Evolutionary conservation across 495 filamentous ascomycete species (phyloP).

Genomic region (Neurospora sp.): DNA sequence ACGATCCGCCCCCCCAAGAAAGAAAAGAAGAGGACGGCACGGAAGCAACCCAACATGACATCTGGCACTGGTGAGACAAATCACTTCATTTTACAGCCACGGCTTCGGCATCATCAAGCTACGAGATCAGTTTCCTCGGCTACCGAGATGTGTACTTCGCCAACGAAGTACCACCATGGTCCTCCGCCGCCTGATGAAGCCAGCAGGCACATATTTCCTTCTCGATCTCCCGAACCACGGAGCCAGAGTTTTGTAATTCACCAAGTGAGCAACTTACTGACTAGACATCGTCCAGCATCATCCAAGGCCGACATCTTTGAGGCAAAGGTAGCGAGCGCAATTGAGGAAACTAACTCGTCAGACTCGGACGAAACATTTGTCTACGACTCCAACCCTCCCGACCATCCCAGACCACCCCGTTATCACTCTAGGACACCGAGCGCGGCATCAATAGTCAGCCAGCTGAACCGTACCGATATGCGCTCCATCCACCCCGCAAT

Average conservation of each 20-base stretch:
- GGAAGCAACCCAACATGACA: slow-evolving; percentile 63
- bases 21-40: slow-evolving; percentile 68
- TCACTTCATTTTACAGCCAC: slow-evolving; percentile 11
- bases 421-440: slow-evolving; percentile 95
- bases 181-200: slow-evolving; percentile 20
- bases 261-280: slow-evolving; percentile 43
- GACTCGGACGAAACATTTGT: slow-evolving; percentile 97
- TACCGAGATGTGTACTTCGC: slow-evolving; percentile 19
- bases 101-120: slow-evolving; percentile 27
- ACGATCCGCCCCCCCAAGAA: slow-evolving; percentile 90
- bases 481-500: slow-evolving; percentile 48
- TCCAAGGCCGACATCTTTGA: slow-evolving; percentile 98
- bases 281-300: slow-evolving; percentile 51
- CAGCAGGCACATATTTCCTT: slow-evolving; percentile 3
- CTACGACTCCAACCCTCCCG: slow-evolving; percentile 95
- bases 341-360: slow-evolving; percentile 84
- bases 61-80: slow-evolving; percentile 59
- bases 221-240: slow-evolving; percentile 7
- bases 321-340: slow-evolving; percentile 87
- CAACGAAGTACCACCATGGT: slow-evolving; percentile 30
- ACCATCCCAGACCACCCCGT: slow-evolving; percentile 65
- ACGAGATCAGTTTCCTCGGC: slow-evolving; percentile 24
- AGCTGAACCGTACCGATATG: slow-evolving; percentile 59
- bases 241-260: slow-evolving; percentile 20
- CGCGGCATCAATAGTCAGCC: slow-evolving; percentile 80